These are phyloP conservation scores for Wickerhamiella lipophila DNA, from an alignment of 805 yeast genomes.

Conservation along the genomic window DNA sequence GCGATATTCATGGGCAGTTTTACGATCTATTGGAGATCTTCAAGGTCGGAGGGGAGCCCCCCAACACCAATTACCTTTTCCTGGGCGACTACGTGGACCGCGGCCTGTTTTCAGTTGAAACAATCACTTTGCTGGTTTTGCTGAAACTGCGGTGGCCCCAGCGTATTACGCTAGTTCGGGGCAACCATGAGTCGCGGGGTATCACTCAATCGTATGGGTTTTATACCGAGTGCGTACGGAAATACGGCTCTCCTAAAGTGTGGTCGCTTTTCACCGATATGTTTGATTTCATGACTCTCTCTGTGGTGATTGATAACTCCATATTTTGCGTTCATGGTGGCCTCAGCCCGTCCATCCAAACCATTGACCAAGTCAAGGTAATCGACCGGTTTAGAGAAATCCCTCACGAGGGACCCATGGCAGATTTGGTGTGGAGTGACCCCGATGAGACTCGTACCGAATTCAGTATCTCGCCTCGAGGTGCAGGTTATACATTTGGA, in stretches of 20 bases:
- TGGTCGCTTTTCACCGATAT: constrained; percentile 87
- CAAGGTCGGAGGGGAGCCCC: constrained; percentile 84
- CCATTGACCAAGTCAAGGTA: constrained; percentile 79
- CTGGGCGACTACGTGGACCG: constrained; percentile 95
- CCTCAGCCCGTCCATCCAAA: constrained; percentile 85
- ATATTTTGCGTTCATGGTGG: constrained; percentile 97
- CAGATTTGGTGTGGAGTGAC: constrained; percentile 96
- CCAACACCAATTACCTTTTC: constrained; percentile 84
- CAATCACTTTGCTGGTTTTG: constrained; percentile 70
- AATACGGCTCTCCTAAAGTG: constrained; percentile 67
- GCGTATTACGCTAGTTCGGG: constrained; percentile 71
- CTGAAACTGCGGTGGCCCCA: constrained; percentile 79
- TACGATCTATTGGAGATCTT: constrained; percentile 88
- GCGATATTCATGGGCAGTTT: constrained; percentile 96
- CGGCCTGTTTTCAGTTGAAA: constrained; percentile 87
- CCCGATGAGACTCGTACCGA: constrained; percentile 76
- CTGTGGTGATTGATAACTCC: constrained; percentile 80
- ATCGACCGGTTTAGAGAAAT: constrained; percentile 88
- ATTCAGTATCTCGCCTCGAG: constrained; percentile 83
- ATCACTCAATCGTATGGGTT: constrained; percentile 96
- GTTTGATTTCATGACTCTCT: constrained; percentile 79
- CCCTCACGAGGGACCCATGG: constrained; percentile 99
- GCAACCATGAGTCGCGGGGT: constrained; percentile 94
- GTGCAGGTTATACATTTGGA: constrained; percentile 97
- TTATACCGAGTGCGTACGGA: constrained; percentile 83